Percentiles rank a stretch among this genome's conserved stretches.
Evolutionary conservation across 805 yeast species (phyloP).

Genomic region (Tetrapisispora arboricola): DNA sequence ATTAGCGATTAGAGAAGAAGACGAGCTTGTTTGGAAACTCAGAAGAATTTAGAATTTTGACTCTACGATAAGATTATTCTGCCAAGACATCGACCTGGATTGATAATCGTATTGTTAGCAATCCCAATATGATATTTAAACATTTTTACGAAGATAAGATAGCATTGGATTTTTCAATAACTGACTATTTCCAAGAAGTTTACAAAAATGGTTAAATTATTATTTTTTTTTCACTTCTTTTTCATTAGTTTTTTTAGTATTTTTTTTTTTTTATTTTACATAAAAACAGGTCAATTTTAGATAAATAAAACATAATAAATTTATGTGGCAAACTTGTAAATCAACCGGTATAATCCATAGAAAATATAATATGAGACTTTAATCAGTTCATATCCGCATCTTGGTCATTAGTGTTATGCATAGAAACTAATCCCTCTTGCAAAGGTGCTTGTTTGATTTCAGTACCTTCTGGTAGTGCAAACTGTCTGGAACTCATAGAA

Average conservation of each 20-base stretch:
- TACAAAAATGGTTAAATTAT: neutral
- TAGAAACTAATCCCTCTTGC: constrained; percentile 30
- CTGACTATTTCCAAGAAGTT: no score
- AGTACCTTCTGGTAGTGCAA: constrained; percentile 69
- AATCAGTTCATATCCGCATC: constrained; percentile 24
- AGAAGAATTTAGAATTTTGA: no score
- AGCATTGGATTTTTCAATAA: no score
- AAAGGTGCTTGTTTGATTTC: constrained; percentile 58
- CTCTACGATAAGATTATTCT: no score
- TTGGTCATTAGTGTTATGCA: constrained; percentile 17
- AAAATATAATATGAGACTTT: constrained; percentile 7
- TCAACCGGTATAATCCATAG: no score
- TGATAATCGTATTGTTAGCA: no score
- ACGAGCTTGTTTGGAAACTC: no score
- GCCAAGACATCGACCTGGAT: no score
- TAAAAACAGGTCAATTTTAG: neutral
- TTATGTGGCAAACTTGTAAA: no score
- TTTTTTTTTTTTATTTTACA: constrained; percentile 2
- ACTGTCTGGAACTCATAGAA: constrained; percentile 48
- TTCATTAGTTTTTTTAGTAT: constrained; percentile 6
- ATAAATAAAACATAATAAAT: neutral
- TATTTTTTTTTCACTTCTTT: constrained; percentile 4
- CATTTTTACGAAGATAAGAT: no score
- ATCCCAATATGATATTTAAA: no score
- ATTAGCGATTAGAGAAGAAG: no score